Percentiles rank a stretch among this genome's conserved stretches.
Conservation (phyloP, 108 stramenopile genomes). For the Fragilariopsis cylindrus region DNA sequence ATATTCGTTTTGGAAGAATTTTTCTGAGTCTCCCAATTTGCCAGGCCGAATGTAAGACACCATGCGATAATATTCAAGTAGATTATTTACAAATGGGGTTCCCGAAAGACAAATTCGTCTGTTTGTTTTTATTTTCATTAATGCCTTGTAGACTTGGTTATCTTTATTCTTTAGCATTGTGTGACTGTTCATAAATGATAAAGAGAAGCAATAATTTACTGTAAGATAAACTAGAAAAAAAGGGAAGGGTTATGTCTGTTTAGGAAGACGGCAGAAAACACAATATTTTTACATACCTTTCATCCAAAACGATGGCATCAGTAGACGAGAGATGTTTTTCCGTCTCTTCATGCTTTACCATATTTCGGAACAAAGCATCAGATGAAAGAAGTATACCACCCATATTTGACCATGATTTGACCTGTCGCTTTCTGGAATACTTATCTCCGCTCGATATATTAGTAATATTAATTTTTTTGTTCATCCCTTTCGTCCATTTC, state of each 20-base stretch:
- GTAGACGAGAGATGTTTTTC: conserved; percentile 37
- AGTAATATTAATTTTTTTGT: conserved; percentile 36
- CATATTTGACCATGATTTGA: conserved; percentile 45
- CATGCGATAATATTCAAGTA: conserved; percentile 68
- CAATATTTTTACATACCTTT: conserved; percentile 23
- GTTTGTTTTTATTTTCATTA: conserved; percentile 40
- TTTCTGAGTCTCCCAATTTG: conserved; percentile 43
- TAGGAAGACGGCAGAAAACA: too few species aligned
- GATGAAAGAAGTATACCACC: conserved; percentile 66
- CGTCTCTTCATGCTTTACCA: conserved; percentile 20
- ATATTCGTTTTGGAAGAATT: conserved; percentile 45
- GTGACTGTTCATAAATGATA: conserved; percentile 36
- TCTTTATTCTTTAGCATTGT: conserved; percentile 55
- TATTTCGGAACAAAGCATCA: conserved; percentile 34
- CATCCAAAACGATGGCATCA: conserved; percentile 67
- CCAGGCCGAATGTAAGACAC: conserved; percentile 55
- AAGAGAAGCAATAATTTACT: neutral
- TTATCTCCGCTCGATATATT: conserved; percentile 21
- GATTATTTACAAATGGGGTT: conserved; percentile 55
- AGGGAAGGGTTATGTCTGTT: neutral
- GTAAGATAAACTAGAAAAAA: neutral
- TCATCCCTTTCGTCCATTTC: conserved; percentile 59
- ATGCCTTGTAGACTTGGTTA: conserved; percentile 48
- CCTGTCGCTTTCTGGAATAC: neutral
- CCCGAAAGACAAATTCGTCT: conserved; percentile 71